Conservation (phyloP, 139 green algal genomes). For the Coelastrella sp. region DNA sequence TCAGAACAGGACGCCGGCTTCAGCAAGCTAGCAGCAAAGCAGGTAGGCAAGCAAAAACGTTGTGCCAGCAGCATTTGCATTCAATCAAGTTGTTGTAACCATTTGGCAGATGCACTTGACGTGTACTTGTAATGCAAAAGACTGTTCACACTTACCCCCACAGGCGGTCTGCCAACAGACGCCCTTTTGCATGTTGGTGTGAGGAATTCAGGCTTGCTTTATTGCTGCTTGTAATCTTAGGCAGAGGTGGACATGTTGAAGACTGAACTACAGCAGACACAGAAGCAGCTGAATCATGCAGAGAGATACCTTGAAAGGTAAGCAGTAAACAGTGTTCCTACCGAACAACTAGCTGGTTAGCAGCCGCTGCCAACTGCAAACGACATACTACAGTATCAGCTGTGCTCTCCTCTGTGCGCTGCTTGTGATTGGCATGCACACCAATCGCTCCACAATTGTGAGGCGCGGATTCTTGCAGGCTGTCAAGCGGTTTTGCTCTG, state of each 20-base stretch:
- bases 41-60: neutral
- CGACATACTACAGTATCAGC: too few species aligned
- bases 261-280: neutral
- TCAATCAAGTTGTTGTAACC: too few species aligned
- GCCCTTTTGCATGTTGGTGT: too few species aligned
- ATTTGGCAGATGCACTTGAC: too few species aligned
- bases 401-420: too few species aligned
- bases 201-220: neutral
- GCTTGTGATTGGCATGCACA: too few species aligned
- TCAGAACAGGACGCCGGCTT: neutral
- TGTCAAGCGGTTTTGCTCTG: neutral
- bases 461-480: neutral
- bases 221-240: neutral
- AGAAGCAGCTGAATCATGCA: neutral
- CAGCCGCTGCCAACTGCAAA: too few species aligned
- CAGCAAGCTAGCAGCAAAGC: conserved; percentile 6
- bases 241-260: conserved; percentile 18
- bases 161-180: too few species aligned
- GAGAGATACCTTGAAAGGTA: conserved; percentile 8
- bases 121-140: too few species aligned
- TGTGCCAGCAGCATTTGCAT: neutral
- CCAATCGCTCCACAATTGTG: neutral
- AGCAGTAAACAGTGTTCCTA: too few species aligned
- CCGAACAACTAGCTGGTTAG: too few species aligned
- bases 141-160: too few species aligned